Base-by-base conservation (phyloP, 495 filamentous ascomycete genomes). In the Apodospora peruviana region DNA sequence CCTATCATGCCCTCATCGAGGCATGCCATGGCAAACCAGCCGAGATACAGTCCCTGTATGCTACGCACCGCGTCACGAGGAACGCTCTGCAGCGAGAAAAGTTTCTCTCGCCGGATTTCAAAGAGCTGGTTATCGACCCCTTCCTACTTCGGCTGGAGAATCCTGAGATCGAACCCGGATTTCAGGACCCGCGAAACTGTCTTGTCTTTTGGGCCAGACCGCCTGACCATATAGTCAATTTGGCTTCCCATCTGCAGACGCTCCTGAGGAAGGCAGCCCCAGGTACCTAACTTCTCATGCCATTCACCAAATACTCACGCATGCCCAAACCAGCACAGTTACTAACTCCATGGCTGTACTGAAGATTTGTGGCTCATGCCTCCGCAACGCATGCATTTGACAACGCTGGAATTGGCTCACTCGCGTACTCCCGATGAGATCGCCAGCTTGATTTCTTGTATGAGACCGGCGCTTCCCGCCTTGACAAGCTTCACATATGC, bases 171-270 rank as follows among this genome's bases (percentile, higher is more conserved):
- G 77, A 89, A 52, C 79, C 86, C 25, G 75, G 72, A 2, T 88
- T 84, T 60, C 58, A 62, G 54, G 91, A 96, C 57, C 76, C 80
- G 14, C 76, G 91, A 34, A 70, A 95, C 56, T 95, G 90, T 59
- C 71, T 96, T 11, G 85, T 85, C 0, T 85, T 95, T 60, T 96
- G 88, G 87, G 88, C 86, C 20, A 78, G 91, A 5, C 91, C 91
- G 12, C 85, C 91, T 11, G 62, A 76, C 40, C 76, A 82, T 52
- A 74, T 96, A 2, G 64, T 80, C 21, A 66, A 77, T 11, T 64
- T 97, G 42, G 77, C 91, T 4, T 58, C 64, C 4, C 72, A 75
- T n/a, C 68, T 95, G 23, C 91, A 96, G 64, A 52, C 71, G 35
- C 75, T 79, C 45, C 70, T 96, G 43, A 62, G 62, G 18, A 57